phyloP scores from a whole-genome alignment of 768 basidiomycete genomes.

The Termitomyces titanicus region DNA sequence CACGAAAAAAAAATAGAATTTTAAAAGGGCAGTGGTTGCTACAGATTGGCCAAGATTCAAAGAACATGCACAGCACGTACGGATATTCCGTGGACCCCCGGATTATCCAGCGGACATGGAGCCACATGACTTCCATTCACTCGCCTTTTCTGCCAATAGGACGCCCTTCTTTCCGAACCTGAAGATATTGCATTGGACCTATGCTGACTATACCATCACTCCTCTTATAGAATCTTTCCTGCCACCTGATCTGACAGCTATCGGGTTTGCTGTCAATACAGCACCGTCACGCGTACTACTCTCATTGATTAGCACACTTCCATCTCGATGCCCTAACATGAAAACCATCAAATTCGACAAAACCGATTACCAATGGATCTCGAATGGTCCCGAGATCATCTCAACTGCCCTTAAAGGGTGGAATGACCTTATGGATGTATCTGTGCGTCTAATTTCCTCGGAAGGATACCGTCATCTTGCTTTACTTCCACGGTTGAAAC shows the following conservation, averaged over 20 bases:
- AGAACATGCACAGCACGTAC: background rate
- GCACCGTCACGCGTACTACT: background rate
- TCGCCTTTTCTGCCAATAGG: background rate
- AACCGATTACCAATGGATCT: background rate
- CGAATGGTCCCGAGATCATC: background rate
- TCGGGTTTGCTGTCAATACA: background rate
- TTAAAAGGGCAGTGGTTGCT: background rate
- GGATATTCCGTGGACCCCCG: background rate
- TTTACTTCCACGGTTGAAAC: background rate
- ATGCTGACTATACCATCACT: background rate
- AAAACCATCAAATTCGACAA: background rate
- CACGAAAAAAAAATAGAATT: background rate
- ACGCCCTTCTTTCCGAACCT: background rate
- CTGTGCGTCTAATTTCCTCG: background rate
- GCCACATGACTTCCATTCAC: background rate
- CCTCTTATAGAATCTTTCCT: background rate
- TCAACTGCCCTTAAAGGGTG: background rate
- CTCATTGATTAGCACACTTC: background rate
- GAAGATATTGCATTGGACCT: background rate
- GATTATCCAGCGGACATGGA: background rate
- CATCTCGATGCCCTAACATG: background rate
- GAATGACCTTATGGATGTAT: background rate
- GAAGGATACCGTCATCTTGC: background rate
- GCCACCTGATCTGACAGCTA: background rate
- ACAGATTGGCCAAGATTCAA: constrained; percentile 1